These are phyloP conservation scores for Quercus phellos DNA, from an alignment of 331 rosid genomes.

Conservation along the genomic window DNA sequence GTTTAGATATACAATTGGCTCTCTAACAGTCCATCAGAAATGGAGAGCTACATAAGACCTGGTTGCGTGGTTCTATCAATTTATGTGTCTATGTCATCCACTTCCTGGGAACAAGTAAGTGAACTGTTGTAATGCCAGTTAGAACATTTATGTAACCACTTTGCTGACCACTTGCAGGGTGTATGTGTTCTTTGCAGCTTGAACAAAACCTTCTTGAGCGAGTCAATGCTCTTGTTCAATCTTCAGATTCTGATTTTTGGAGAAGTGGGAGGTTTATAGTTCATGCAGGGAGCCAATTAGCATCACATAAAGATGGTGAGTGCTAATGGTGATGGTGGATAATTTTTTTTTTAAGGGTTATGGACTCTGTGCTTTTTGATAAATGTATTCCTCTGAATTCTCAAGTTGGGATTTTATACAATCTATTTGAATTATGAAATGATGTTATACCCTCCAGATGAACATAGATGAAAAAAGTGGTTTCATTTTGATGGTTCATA, in stretches of 20 bases:
- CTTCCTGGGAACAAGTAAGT: conserved; percentile 83
- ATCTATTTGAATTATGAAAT: neutral
- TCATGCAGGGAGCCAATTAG: conserved; percentile 64
- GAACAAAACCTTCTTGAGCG: conserved; percentile 64
- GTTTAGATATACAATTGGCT: conserved; percentile 77
- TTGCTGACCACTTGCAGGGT: conserved; percentile 26
- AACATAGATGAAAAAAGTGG: neutral
- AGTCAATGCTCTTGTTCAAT: conserved; percentile 52
- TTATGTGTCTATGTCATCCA: conserved; percentile 63
- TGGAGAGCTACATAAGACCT: conserved; percentile 94
- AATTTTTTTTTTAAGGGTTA: neutral
- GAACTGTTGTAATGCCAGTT: conserved; percentile 12
- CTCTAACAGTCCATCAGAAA: conserved; percentile 76
- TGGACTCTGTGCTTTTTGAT: neutral
- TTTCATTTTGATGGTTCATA: neutral
- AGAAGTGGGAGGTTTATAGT: conserved; percentile 84
- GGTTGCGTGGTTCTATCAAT: conserved; percentile 85
- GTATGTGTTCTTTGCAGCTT: conserved; percentile 44
- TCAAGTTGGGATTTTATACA: neutral
- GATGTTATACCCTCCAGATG: neutral
- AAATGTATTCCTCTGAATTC: conserved; percentile 3
- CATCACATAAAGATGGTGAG: conserved; percentile 81
- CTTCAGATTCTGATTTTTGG: conserved; percentile 68
- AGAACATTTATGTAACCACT: conserved; percentile 8
- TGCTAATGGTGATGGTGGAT: conserved; percentile 3